Conservation (phyloP, 1,284 basidiomycete genomes). For the Leccinum solheimii region DNA sequence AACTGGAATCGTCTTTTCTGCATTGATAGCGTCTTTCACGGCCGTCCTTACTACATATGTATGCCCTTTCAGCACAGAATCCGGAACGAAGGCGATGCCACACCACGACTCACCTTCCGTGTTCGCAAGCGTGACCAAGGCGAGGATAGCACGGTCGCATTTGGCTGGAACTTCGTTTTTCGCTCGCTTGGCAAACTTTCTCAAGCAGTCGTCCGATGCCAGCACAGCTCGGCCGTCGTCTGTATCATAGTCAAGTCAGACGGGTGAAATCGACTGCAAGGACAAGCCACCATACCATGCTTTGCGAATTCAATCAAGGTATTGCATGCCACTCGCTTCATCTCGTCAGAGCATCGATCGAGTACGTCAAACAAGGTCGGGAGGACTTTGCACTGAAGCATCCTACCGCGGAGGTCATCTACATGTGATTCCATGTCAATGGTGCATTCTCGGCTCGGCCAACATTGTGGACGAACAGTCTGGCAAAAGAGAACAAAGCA, state of each 20-base stretch:
- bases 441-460: neutral
- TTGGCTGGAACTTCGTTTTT: constrained; percentile 7
- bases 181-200: constrained; percentile 18
- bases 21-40: constrained; percentile 19
- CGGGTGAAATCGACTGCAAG: neutral
- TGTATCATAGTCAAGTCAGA: neutral
- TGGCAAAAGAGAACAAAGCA: constrained; percentile 27
- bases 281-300: constrained; percentile 14
- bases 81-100: neutral
- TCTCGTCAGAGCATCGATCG: constrained; percentile 23
- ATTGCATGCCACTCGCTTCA: constrained; percentile 14
- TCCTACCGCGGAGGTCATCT: constrained; percentile 24
- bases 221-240: constrained; percentile 15
- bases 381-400: constrained; percentile 21
- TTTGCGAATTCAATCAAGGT: constrained; percentile 19
- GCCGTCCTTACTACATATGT: constrained; percentile 1
- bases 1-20: constrained; percentile 16
- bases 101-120: constrained; percentile 8
- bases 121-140: constrained; percentile 18
- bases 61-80: neutral
- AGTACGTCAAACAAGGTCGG: constrained; percentile 23
- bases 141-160: constrained; percentile 24
- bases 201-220: constrained; percentile 11
- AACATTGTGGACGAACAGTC: constrained; percentile 19
- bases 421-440: neutral